A percentile compares a stretch with the other conserved stretches of the same genome.
Evolutionary conservation across 225 moss, liverwort and hornwort genomes (phyloP).

Genomic region (Physcomitrium patens): DNA sequence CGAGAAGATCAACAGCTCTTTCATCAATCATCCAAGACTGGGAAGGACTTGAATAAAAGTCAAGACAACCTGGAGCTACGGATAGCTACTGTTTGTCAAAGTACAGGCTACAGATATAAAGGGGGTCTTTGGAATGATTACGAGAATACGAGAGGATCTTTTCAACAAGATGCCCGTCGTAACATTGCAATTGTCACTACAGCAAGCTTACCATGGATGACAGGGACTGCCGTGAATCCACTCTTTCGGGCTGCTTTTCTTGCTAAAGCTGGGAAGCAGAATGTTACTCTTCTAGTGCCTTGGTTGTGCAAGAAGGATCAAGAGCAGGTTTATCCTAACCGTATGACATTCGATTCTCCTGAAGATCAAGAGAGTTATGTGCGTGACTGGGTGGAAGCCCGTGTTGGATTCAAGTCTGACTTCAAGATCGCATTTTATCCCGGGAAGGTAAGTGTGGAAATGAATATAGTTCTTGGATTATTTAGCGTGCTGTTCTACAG

Average conservation of each 20-base stretch:
- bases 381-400: conserved; percentile 90
- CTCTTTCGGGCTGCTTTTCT: conserved; percentile 96
- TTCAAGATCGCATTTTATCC: conserved; percentile 99
- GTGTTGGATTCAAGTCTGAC: conserved; percentile 91
- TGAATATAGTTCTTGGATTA: not conserved
- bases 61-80: conserved; percentile 82
- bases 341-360: conserved; percentile 87
- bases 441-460: conserved; percentile 66
- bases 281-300: conserved; percentile 92
- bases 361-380: conserved; percentile 91
- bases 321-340: conserved; percentile 92
- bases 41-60: conserved; percentile 50
- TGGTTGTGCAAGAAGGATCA: conserved; percentile 95
- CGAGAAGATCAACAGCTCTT: conserved; percentile 70
- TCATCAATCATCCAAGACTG: conserved; percentile 28
- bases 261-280: conserved; percentile 88
- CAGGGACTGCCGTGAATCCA: conserved; percentile 96
- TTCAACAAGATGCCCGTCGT: conserved; percentile 54
- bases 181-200: conserved; percentile 96
- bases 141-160: conserved; percentile 46
- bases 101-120: conserved; percentile 94
- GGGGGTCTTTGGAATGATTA: conserved; percentile 89
- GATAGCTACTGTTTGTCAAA: conserved; percentile 92
- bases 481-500: not conserved
- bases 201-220: conserved; percentile 99